phyloP scores from a whole-genome alignment of 2,329 filamentous ascomycete genomes.

The Reticulascus tulasneorum region DNA sequence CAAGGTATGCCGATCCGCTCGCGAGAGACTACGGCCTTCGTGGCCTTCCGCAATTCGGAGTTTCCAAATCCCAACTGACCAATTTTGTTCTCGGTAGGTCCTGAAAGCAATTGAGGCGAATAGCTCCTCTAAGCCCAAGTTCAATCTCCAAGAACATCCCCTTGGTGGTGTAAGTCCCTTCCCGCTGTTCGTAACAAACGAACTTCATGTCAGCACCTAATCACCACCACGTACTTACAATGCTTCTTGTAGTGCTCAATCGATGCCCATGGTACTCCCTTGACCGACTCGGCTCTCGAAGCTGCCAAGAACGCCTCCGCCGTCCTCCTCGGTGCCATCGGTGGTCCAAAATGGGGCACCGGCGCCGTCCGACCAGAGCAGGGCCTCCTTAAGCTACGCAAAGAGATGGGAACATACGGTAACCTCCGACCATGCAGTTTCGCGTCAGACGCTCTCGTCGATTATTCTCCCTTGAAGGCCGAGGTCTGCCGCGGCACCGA shows the following conservation, averaged over 20 bases:
- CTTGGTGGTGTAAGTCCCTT: conserved; percentile 75
- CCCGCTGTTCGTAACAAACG: background rate
- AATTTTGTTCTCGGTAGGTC: conserved; percentile 46
- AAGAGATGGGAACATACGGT: conserved; percentile 89
- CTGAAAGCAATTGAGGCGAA: conserved; percentile 73
- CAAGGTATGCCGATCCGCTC: conserved; percentile 56
- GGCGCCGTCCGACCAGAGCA: conserved; percentile 86
- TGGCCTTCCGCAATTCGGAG: background rate
- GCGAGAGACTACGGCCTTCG: conserved; percentile 1
- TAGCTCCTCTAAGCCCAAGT: conserved; percentile 66
- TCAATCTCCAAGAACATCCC: conserved; percentile 86
- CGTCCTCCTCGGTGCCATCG: conserved; percentile 88
- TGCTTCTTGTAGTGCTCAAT: conserved; percentile 76
- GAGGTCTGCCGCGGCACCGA: conserved; percentile 82
- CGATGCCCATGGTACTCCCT: conserved; percentile 69
- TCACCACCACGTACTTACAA: background rate
- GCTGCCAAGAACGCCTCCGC: conserved; percentile 85
- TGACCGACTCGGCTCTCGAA: conserved; percentile 77
- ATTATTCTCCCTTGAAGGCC: conserved; percentile 81
- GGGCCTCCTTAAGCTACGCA: conserved; percentile 84
- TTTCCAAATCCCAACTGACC: conserved; percentile 4
- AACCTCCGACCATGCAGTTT: conserved; percentile 97
- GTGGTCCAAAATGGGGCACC: conserved; percentile 95
- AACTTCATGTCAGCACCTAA: background rate
- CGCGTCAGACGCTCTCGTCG: conserved; percentile 78